Evolutionary conservation across 441 rosid genomes (phyloP).

Genomic region (Eruca vesicaria): DNA sequence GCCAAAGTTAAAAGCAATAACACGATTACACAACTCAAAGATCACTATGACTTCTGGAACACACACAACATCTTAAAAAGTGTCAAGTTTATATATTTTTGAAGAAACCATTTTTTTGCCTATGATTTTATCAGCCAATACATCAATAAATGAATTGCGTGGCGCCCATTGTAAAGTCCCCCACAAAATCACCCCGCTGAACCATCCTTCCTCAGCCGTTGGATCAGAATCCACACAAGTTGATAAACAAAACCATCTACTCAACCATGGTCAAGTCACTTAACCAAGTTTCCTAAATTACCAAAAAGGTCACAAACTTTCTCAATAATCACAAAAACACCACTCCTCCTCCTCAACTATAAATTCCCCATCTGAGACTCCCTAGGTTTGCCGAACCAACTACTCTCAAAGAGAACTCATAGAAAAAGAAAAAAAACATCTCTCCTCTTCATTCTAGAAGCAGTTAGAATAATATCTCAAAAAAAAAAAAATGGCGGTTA

Average conservation of each 20-base stretch:
- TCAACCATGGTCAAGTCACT: conserved; percentile 47
- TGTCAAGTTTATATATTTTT: too few species aligned
- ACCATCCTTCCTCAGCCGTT: conserved; percentile 14
- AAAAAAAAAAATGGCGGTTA: conserved; percentile 30
- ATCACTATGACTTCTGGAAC: too few species aligned
- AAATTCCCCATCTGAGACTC: conserved; percentile 53
- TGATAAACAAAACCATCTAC: conserved; percentile 26
- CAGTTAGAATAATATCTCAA: not conserved
- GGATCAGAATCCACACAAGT: conserved; percentile 36
- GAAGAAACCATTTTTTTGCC: too few species aligned
- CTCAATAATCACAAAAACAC: conserved; percentile 33
- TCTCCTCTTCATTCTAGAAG: conserved; percentile 2
- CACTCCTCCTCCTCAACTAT: conserved; percentile 41
- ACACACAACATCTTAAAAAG: too few species aligned
- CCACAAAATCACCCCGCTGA: conserved; percentile 26
- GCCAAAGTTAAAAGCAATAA: too few species aligned
- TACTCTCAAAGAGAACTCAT: conserved; percentile 40
- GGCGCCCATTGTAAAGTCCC: conserved; percentile 13
- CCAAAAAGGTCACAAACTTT: conserved; percentile 3
- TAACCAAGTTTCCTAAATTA: not conserved
- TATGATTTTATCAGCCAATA: not conserved
- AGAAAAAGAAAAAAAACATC: not conserved
- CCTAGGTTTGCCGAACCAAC: conserved; percentile 74
- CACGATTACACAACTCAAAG: too few species aligned
- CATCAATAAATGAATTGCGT: conserved; percentile 15